Conservation (phyloP, 192 early-diverging fungal genomes). For the Funneliformis mosseae region DNA sequence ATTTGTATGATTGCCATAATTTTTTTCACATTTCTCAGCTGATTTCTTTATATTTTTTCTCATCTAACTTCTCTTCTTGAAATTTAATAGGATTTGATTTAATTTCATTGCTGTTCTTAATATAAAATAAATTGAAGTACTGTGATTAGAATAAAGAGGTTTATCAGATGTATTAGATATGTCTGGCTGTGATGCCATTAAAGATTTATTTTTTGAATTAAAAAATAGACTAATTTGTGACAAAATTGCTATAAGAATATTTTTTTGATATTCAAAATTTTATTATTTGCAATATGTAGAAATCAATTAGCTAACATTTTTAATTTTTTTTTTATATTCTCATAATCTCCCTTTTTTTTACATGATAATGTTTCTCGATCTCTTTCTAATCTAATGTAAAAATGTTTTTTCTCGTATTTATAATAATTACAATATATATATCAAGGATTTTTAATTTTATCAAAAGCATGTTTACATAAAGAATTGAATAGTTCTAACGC, state of each 20-base stretch:
- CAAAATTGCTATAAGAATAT: neutral
- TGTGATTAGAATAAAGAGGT: no score
- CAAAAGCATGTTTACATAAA: neutral
- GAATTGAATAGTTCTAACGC: neutral
- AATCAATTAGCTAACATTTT: neutral
- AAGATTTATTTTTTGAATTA: neutral
- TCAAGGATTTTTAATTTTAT: neutral
- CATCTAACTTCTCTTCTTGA: no score
- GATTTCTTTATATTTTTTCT: neutral
- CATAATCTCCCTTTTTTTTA: neutral
- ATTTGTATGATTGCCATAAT: neutral
- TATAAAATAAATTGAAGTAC: no score
- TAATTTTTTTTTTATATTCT: neutral
- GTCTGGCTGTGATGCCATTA: neutral
- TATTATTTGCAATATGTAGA: neutral
- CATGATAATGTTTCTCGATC: neutral
- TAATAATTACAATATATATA: neutral
- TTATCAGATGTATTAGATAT: neutral
- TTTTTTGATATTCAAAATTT: slow-evolving; percentile 8
- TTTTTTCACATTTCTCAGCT: neutral
- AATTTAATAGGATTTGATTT: no score
- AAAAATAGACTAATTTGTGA: neutral
- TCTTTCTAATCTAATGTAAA: no score
- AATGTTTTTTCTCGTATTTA: no score
- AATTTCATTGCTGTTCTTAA: no score